A percentile compares a stretch with the other conserved stretches of the same genome.
Evolutionary conservation across 2,329 filamentous ascomycete genomes (phyloP).

Genomic region (Penicillium hesseltinei): DNA sequence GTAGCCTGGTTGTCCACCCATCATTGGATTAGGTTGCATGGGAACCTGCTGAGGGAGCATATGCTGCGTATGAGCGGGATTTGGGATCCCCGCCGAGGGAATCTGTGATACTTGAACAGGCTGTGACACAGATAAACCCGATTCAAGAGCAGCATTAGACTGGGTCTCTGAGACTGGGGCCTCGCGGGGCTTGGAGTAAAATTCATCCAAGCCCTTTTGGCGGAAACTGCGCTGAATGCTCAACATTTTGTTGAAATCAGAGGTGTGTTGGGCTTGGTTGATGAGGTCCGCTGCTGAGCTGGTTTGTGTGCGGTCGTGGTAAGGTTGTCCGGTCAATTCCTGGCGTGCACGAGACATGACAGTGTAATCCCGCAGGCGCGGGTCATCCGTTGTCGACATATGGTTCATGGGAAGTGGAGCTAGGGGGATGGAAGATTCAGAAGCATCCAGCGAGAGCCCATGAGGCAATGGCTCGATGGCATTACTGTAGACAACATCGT

Average conservation of each 20-base stretch:
- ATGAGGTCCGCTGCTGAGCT: slow-evolving; percentile 75
- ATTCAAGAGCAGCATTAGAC: slow-evolving; percentile 32
- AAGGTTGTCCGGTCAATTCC: slow-evolving; percentile 81
- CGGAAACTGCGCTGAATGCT: slow-evolving; percentile 78
- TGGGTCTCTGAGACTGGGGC: slow-evolving; percentile 56
- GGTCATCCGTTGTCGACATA: slow-evolving; percentile 72
- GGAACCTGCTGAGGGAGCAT: slow-evolving; percentile 43
- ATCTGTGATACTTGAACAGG: slow-evolving; percentile 42
- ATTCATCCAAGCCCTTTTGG: slow-evolving; percentile 72
- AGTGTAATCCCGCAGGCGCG: slow-evolving; percentile 76
- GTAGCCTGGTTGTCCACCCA: slow-evolving; percentile 59
- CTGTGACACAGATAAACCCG: slow-evolving; percentile 38
- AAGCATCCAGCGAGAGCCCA: slow-evolving; percentile 69
- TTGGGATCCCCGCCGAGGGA: slow-evolving; percentile 34
- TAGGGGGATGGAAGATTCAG: slow-evolving; percentile 57
- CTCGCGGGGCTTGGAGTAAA: slow-evolving; percentile 83
- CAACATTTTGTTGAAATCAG: slow-evolving; percentile 84
- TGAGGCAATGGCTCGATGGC: slow-evolving; percentile 66
- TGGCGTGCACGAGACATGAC: slow-evolving; percentile 82
- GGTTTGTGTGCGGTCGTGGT: slow-evolving; percentile 80
- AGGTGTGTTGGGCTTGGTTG: slow-evolving; percentile 81
- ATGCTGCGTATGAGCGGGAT: slow-evolving; percentile 33
- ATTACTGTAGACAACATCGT: slow-evolving; percentile 86
- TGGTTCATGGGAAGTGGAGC: slow-evolving; percentile 82
- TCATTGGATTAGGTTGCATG: slow-evolving; percentile 34